phyloP scores from a whole-genome alignment of 495 filamentous ascomycete species.

The Neurospora sp. region DNA sequence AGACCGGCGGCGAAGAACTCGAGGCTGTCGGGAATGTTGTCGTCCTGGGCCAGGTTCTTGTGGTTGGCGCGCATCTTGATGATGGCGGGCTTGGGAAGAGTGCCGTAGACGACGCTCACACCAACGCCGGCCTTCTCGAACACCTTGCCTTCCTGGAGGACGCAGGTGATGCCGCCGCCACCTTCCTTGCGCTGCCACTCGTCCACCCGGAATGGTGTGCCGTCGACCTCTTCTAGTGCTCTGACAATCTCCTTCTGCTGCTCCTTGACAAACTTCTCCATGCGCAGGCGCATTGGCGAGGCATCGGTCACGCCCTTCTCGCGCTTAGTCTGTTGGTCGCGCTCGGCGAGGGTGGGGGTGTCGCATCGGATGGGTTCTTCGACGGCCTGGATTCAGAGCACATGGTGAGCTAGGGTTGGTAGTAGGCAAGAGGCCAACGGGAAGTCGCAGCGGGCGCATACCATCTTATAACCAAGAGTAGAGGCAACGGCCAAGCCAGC shows the following conservation, averaged over 20 bases:
- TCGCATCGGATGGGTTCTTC: conserved; percentile 32
- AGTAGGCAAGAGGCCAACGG: not conserved
- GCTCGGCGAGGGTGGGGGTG: conserved; percentile 54
- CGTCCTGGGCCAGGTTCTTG: conserved; percentile 70
- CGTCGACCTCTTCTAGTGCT: conserved; percentile 73
- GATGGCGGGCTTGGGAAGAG: conserved; percentile 78
- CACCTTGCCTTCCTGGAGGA: conserved; percentile 89
- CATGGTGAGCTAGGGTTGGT: not conserved
- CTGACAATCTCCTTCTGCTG: conserved; percentile 80
- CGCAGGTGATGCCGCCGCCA: conserved; percentile 75
- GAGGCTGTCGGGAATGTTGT: conserved; percentile 54
- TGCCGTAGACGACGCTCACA: conserved; percentile 88
- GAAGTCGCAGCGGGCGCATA: conserved; percentile 5
- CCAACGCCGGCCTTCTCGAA: conserved; percentile 99
- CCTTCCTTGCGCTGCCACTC: conserved; percentile 82
- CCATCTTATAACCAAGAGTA: conserved; percentile 24
- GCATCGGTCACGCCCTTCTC: conserved; percentile 54
- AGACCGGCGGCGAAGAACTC: conserved; percentile 93
- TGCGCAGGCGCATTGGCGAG: conserved; percentile 93
- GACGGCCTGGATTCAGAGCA: conserved; percentile 20
- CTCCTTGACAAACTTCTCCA: conserved; percentile 90
- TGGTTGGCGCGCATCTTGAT: conserved; percentile 91
- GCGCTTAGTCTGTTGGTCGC: conserved; percentile 54
- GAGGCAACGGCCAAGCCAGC: conserved; percentile 14
- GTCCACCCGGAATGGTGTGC: conserved; percentile 69